These are phyloP conservation scores for Candida xiaguanensis DNA, from an alignment of 805 yeast species.

Conservation along the genomic window DNA sequence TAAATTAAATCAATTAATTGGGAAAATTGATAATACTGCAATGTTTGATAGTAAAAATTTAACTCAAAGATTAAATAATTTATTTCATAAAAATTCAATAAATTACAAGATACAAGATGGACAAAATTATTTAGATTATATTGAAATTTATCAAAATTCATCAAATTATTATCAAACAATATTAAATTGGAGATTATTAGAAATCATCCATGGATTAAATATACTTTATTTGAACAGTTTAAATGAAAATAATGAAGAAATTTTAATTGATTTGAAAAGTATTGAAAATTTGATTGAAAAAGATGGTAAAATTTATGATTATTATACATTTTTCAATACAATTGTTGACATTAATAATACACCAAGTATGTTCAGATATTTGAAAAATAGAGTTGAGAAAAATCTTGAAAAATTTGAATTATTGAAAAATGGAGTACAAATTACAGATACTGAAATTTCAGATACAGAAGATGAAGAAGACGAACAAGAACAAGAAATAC, in stretches of 20 bases:
- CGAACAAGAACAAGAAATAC: not conserved
- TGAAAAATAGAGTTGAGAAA: slow-evolving; percentile 17
- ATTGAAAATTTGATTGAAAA: slow-evolving; percentile 10
- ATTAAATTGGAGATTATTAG: slow-evolving; percentile 35
- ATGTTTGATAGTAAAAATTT: slow-evolving; percentile 26
- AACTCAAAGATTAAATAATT: slow-evolving; percentile 24
- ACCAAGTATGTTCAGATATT: slow-evolving; percentile 12
- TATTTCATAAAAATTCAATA: slow-evolving; percentile 19
- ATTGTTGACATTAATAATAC: slow-evolving; percentile 19
- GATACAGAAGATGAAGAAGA: slow-evolving; percentile 15
- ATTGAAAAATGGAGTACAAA: slow-evolving; percentile 24
- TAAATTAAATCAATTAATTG: slow-evolving; percentile 22
- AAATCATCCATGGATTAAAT: slow-evolving; percentile 29
- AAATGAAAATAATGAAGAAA: slow-evolving; percentile 12
- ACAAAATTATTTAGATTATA: slow-evolving; percentile 26
- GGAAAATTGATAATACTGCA: slow-evolving; percentile 28
- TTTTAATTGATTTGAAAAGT: slow-evolving; percentile 11
- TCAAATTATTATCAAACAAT: slow-evolving; percentile 23
- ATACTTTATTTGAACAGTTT: slow-evolving; percentile 22
- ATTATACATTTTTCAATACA: slow-evolving; percentile 22
- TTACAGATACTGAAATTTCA: slow-evolving; percentile 27
- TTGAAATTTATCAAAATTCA: slow-evolving; percentile 23
- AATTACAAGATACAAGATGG: slow-evolving; percentile 24
- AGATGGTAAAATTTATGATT: slow-evolving; percentile 12
- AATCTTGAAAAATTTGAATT: slow-evolving; percentile 20